Conservation (phyloP, 2,329 filamentous ascomycete species). For the Colletotrichum theobromicola region DNA sequence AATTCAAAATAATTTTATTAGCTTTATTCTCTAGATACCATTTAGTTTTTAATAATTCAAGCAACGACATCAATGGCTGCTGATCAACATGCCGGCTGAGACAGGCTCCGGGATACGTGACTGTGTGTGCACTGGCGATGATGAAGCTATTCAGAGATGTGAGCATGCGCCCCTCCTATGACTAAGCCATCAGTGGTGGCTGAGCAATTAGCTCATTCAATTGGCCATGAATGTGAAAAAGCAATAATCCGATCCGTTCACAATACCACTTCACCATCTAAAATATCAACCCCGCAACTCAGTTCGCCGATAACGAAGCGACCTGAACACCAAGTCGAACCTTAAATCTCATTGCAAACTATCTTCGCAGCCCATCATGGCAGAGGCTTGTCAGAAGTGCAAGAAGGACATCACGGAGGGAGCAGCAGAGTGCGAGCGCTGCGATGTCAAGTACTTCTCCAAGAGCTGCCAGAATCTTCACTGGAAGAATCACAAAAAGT, state of each 20-base stretch:
- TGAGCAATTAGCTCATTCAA: not conserved
- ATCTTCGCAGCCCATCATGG: not conserved
- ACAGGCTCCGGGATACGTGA: no score
- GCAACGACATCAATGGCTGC: not conserved
- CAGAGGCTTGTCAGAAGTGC: not conserved
- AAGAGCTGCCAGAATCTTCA: slow-evolving; percentile 55
- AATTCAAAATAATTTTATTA: not conserved
- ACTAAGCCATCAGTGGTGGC: not conserved
- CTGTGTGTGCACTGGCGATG: not conserved
- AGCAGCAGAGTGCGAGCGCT: not conserved
- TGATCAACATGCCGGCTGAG: no score
- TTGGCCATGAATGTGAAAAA: not conserved
- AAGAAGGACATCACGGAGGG: not conserved
- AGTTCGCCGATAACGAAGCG: not conserved
- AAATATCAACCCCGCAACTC: not conserved
- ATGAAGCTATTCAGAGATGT: not conserved
- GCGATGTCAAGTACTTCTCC: slow-evolving; percentile 49
- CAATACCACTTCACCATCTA: not conserved
- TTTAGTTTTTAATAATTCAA: not conserved
- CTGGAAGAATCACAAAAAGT: slow-evolving; percentile 54
- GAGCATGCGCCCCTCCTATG: not conserved
- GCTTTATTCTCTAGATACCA: not conserved
- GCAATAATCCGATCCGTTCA: not conserved
- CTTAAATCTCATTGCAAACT: not conserved
- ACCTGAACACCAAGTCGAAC: not conserved